Conservation (phyloP, 1,139 yeast genomes). For the Protomyces inundatus region DNA sequence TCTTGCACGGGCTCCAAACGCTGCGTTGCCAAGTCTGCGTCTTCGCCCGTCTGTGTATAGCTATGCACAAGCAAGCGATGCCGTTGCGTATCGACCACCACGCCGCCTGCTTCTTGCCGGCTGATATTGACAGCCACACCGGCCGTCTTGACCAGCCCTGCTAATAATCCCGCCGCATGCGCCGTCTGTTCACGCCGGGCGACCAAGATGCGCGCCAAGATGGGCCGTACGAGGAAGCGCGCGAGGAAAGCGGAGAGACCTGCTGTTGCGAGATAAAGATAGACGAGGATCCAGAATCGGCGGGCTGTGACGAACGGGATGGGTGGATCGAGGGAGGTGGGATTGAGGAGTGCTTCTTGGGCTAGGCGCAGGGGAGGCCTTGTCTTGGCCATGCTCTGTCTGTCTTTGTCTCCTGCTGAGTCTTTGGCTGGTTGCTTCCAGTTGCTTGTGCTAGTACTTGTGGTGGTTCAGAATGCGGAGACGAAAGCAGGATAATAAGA, state of each 20-base stretch:
- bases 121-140: background rate
- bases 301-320: constrained; percentile 24
- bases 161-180: background rate
- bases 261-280: constrained; percentile 9
- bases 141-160: background rate
- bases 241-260: constrained; percentile 11
- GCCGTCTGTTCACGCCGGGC: constrained; percentile 6
- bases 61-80: constrained; percentile 21
- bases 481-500: too few relatives aligned
- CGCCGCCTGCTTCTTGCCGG: background rate
- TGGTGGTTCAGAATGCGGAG: too few relatives aligned
- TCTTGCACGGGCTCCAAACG: background rate
- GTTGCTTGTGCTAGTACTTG: too few relatives aligned
- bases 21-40: background rate
- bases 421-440: too few relatives aligned
- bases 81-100: constrained; percentile 20
- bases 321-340: background rate
- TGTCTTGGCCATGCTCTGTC: background rate
- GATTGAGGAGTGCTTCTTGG: background rate
- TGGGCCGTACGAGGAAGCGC: constrained; percentile 2
- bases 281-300: constrained; percentile 24
- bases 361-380: background rate
- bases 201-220: background rate
- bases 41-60: constrained; percentile 30
- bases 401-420: too few relatives aligned